Conservation (phyloP, 2,329 filamentous ascomycete species). For the Penicillium frequentans region DNA sequence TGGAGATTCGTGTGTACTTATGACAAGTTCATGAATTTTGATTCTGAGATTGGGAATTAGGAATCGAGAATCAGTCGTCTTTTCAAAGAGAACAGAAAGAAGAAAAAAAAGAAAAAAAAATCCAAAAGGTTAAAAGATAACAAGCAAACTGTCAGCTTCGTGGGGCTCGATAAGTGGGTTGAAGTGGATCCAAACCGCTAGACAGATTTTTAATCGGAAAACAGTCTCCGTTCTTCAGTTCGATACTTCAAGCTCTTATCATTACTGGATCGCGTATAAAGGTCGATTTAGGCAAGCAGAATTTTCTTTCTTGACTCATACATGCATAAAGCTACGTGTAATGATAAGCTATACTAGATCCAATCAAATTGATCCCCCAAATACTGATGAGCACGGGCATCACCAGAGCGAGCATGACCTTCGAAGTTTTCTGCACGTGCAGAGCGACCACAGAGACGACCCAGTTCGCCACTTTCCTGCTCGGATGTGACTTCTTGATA, state of each 20-base stretch:
- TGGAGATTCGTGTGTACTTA: not conserved
- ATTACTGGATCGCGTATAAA: too few species aligned
- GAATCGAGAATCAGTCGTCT: not conserved
- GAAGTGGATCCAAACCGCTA: not conserved
- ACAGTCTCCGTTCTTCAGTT: not conserved
- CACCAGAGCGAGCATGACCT: slow-evolving; percentile 54
- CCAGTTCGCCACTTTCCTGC: slow-evolving; percentile 50
- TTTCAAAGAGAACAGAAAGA: not conserved
- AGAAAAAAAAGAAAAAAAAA: not conserved
- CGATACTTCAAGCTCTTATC: too few species aligned
- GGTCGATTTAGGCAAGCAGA: not conserved
- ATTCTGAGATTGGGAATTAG: not conserved
- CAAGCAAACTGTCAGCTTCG: not conserved
- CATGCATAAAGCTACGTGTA: not conserved
- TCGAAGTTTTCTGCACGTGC: slow-evolving; percentile 55
- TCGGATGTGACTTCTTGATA: slow-evolving; percentile 52
- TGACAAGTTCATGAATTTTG: not conserved
- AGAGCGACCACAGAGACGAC: slow-evolving; percentile 50
- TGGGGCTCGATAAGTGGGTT: not conserved
- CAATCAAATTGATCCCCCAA: slow-evolving; percentile 46
- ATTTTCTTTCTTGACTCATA: not conserved
- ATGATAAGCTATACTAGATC: slow-evolving; percentile 32
- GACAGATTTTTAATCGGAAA: slow-evolving; percentile 2
- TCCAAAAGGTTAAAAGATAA: not conserved
- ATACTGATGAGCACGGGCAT: slow-evolving; percentile 48